phyloP scores from a whole-genome alignment of 805 yeast genomes.

The Ogataea pilisensis region DNA sequence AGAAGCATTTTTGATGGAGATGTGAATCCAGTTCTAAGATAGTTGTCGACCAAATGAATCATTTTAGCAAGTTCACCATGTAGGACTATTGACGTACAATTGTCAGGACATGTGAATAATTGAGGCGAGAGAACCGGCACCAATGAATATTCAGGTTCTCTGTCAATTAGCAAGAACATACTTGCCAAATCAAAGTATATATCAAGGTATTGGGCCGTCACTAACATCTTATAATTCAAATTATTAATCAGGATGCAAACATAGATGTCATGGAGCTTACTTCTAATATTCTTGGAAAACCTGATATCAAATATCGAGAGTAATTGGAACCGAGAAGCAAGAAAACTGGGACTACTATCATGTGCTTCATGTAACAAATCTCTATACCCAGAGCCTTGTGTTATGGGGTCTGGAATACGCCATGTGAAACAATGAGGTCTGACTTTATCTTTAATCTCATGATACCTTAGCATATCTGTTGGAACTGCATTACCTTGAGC shows the following conservation, averaged over 20 bases:
- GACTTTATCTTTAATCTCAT: slow-evolving; percentile 21
- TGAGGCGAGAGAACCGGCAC: slow-evolving; percentile 76
- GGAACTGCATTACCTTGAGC: slow-evolving; percentile 29
- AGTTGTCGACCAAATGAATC: slow-evolving; percentile 58
- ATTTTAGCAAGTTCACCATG: slow-evolving; percentile 65
- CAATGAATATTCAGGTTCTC: slow-evolving; percentile 84
- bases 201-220: slow-evolving; percentile 79
- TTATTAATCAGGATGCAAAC: slow-evolving; percentile 63
- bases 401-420: slow-evolving; percentile 40
- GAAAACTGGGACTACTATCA: slow-evolving; percentile 1
- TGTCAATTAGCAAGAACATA: slow-evolving; percentile 64
- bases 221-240: slow-evolving; percentile 47
- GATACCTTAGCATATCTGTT: slow-evolving; percentile 14
- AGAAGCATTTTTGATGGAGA: slow-evolving; percentile 29
- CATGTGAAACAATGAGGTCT: slow-evolving; percentile 32
- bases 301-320: slow-evolving; percentile 64
- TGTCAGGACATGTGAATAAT: slow-evolving; percentile 83
- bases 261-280: slow-evolving; percentile 57
- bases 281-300: slow-evolving; percentile 62
- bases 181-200: slow-evolving; percentile 74
- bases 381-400: slow-evolving; percentile 46
- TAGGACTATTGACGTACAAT: slow-evolving; percentile 56
- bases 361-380: slow-evolving; percentile 13
- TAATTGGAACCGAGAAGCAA: slow-evolving; percentile 57
- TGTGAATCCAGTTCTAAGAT: slow-evolving; percentile 50